Conservation (phyloP, 768 basidiomycete genomes). For the Suillus alpinus region DNA sequence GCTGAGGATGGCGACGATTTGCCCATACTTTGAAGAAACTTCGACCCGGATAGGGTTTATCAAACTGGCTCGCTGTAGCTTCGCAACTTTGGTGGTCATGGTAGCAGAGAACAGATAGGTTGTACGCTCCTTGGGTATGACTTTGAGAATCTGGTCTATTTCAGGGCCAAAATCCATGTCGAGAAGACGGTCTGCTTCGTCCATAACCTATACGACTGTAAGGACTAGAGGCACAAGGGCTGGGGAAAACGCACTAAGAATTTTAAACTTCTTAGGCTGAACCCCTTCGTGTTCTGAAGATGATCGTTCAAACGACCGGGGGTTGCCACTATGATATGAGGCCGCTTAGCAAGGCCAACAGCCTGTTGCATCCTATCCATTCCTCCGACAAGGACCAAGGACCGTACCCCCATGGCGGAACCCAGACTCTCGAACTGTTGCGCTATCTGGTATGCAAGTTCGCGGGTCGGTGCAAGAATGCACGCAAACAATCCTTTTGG, state of each 20-base stretch:
- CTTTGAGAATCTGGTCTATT: slow-evolving; percentile 94
- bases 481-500: slow-evolving; percentile 92
- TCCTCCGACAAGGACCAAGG: slow-evolving; percentile 91
- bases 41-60: slow-evolving; percentile 92
- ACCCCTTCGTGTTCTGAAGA: slow-evolving; percentile 96
- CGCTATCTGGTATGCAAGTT: slow-evolving; percentile 97
- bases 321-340: slow-evolving; percentile 93
- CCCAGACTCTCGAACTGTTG: slow-evolving; percentile 93
- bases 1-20: neutral
- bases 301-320: slow-evolving; percentile 93
- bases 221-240: neutral
- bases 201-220: slow-evolving; percentile 69
- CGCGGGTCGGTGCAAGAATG: slow-evolving; percentile 95
- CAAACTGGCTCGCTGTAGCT: slow-evolving; percentile 91
- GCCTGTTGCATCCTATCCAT: slow-evolving; percentile 89
- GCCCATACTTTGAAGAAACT: slow-evolving; percentile 82
- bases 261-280: slow-evolving; percentile 79
- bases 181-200: slow-evolving; percentile 92
- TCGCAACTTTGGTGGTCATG: slow-evolving; percentile 98
- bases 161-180: slow-evolving; percentile 96
- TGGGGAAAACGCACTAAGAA: slow-evolving; percentile 64
- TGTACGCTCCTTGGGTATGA: slow-evolving; percentile 89
- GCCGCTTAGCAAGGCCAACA: slow-evolving; percentile 88
- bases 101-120: slow-evolving; percentile 98
- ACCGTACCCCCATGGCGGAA: slow-evolving; percentile 88